Evolutionary conservation across 148 eudicot species (phyloP).

Genomic region (Arbutus unedo): DNA sequence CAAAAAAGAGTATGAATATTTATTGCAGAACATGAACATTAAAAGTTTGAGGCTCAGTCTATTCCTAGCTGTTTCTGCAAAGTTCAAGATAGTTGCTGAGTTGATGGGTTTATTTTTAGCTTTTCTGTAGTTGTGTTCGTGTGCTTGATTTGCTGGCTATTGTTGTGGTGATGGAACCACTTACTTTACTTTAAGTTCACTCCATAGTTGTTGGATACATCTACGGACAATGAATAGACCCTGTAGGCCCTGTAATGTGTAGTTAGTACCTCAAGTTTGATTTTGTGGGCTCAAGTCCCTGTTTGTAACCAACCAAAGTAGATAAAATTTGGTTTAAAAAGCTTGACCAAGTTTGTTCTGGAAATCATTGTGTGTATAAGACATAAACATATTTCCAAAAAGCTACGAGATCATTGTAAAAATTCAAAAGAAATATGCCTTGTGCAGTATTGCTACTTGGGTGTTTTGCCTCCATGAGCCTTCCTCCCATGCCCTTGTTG

Average conservation of each 20-base stretch:
- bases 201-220: not conserved
- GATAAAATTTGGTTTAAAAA: not conserved
- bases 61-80: too few relatives aligned
- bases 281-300: not conserved
- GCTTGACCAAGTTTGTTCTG: not conserved
- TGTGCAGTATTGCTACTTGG: not conserved
- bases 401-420: not conserved
- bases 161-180: not conserved
- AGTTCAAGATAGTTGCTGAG: not conserved
- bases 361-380: not conserved
- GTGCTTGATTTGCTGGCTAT: not conserved
- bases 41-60: too few relatives aligned
- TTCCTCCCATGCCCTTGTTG: not conserved
- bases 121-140: not conserved
- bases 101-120: not conserved
- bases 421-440: not conserved
- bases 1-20: too few relatives aligned
- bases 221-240: not conserved
- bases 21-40: too few relatives aligned
- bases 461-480: constrained; percentile 2
- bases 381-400: not conserved
- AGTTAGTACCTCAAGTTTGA: constrained; percentile 2
- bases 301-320: not conserved
- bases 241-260: not conserved
- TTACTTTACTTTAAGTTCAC: not conserved